Evolutionary conservation across 192 early-diverging fungal species (phyloP).

Genomic region (Gaertneriomyces sp.): DNA sequence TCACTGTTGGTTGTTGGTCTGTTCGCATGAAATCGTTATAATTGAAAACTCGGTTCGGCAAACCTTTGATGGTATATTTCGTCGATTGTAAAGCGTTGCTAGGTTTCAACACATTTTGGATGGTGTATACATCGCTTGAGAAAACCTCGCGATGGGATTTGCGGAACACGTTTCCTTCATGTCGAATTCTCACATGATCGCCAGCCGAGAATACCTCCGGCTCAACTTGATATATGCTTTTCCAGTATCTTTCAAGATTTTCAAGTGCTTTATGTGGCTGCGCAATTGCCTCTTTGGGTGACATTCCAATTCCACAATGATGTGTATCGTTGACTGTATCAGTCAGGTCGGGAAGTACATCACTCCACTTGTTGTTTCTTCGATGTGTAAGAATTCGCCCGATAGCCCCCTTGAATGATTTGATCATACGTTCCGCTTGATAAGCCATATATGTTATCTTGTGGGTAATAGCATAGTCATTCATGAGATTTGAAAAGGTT

Average conservation of each 20-base stretch:
- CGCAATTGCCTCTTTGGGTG: slow-evolving; percentile 10
- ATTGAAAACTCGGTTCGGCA: slow-evolving; percentile 8
- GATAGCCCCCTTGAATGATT: slow-evolving; percentile 9
- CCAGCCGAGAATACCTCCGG: slow-evolving; percentile 3
- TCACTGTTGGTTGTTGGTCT: background rate
- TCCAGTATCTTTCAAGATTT: slow-evolving; percentile 14
- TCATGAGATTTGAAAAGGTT: slow-evolving; percentile 6
- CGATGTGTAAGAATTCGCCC: slow-evolving; percentile 9
- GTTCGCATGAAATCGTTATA: slow-evolving; percentile 16
- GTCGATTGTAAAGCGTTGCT: slow-evolving; percentile 3
- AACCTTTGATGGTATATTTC: background rate
- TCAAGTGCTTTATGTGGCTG: slow-evolving; percentile 4
- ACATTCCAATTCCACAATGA: slow-evolving; percentile 19
- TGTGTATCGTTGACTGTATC: slow-evolving; percentile 11
- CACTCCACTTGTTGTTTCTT: slow-evolving; percentile 3
- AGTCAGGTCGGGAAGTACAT: background rate
- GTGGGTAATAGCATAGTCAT: slow-evolving; percentile 10
- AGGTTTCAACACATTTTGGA: slow-evolving; percentile 4
- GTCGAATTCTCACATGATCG: slow-evolving; percentile 4
- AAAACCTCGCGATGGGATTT: slow-evolving; percentile 10
- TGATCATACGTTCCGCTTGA: slow-evolving; percentile 17
- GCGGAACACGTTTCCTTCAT: slow-evolving; percentile 2
- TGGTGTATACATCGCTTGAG: slow-evolving; percentile 13
- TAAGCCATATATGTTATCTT: slow-evolving; percentile 18
- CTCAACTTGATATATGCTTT: slow-evolving; percentile 7